A percentile compares a stretch with the other conserved stretches of the same genome.
These are phyloP conservation scores for Colletotrichum abscissum DNA, from an alignment of 2,329 filamentous ascomycete genomes.

Conservation along the genomic window DNA sequence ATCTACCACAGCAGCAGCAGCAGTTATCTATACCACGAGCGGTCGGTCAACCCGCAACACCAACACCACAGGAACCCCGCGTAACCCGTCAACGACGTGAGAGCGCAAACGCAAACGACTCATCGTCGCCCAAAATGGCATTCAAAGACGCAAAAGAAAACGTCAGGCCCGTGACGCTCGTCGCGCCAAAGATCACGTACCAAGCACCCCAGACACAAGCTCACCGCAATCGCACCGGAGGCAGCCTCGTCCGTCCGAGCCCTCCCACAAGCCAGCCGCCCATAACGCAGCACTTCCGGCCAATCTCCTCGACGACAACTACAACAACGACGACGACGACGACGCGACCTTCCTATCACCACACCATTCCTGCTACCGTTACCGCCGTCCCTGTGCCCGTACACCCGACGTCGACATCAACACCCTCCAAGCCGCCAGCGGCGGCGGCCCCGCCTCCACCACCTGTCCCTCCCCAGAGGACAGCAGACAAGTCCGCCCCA, in stretches of 20 bases:
- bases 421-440: conserved; percentile 41
- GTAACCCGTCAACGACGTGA: conserved; percentile 22
- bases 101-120: conserved; percentile 13
- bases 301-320: background rate
- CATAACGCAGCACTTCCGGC: conserved; percentile 32
- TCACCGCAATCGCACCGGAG: conserved; percentile 20
- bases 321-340: background rate
- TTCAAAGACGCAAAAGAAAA: conserved; percentile 38
- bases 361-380: conserved; percentile 8
- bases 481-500: conserved; percentile 47
- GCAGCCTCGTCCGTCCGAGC: conserved; percentile 34
- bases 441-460: background rate
- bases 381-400: conserved; percentile 27
- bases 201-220: conserved; percentile 49
- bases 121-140: conserved; percentile 8
- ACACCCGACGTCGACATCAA: conserved; percentile 31
- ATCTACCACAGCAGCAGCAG: background rate
- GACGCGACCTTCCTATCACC: conserved; percentile 4
- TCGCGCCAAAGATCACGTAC: conserved; percentile 55
- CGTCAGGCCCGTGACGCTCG: conserved; percentile 47
- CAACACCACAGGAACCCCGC: background rate
- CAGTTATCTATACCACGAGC: background rate
- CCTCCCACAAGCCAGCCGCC: conserved; percentile 37
- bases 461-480: background rate
- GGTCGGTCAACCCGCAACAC: background rate